Evolutionary conservation across 192 early-diverging fungal species (phyloP).

Genomic region (Coemansia guatemalensis): DNA sequence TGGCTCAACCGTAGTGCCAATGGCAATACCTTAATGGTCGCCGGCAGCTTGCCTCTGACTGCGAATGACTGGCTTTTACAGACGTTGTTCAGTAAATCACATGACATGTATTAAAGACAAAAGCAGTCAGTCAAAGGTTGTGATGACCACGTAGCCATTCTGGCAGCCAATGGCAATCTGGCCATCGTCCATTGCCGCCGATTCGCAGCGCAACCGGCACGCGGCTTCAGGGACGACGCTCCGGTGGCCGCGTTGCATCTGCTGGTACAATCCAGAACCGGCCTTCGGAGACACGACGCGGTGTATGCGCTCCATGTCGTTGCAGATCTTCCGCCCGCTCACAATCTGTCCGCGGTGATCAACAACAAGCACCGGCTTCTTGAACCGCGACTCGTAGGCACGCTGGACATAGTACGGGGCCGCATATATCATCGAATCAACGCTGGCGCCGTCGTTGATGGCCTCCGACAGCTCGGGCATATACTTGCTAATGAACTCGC

Average conservation of each 20-base stretch:
- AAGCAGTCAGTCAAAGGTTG: constrained; percentile 28
- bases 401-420: constrained; percentile 44
- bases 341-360: constrained; percentile 38
- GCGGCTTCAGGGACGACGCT: constrained; percentile 14
- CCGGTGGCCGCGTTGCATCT: not conserved
- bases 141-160: constrained; percentile 47
- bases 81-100: not conserved
- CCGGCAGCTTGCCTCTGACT: not conserved
- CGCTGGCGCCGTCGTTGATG: not conserved
- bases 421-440: constrained; percentile 9
- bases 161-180: constrained; percentile 36
- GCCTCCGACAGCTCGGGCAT: constrained; percentile 39
- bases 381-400: constrained; percentile 34
- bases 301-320: constrained; percentile 27
- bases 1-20: not conserved
- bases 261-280: constrained; percentile 1
- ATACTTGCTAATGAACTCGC: constrained; percentile 20
- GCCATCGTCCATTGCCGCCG: constrained; percentile 39
- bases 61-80: not conserved
- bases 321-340: constrained; percentile 13
- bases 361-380: constrained; percentile 13
- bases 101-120: not conserved
- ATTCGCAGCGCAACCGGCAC: constrained; percentile 3
- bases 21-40: not conserved
- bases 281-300: not conserved